Evolutionary conservation across 139 green algal genomes (phyloP), one percentile per base, ranked within the genome.

Genomic region (Chlamydomonas schloesseri): DNA sequence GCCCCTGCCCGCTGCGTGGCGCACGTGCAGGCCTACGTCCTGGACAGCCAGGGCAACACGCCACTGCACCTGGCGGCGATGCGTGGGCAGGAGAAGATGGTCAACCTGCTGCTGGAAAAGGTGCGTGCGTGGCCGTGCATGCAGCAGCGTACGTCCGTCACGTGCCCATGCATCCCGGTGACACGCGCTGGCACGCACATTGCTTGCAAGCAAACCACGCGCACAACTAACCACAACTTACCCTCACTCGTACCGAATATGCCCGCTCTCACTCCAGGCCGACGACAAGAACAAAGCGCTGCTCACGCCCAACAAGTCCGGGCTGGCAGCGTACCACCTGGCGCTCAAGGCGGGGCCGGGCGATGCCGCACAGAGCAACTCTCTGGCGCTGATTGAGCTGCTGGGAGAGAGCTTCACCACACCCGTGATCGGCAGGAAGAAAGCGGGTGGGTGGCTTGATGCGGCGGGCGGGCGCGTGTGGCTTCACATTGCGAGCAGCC

Each of bases 11-110:
- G 42, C 42, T 5, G 42, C 42, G n/a, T n/a, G n/a, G n/a, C n/a
- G n/a, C n/a, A n/a, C n/a, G n/a, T 8, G 42, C 76, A 84, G 64
- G 69, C 68, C 15, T 84, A 88, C 64, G 46, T 64, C 10, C 42
- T 80, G 36, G 89, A 92, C 70, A 55, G 5, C 14, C 87, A 92
- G 74, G 20, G 46, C 26, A 92, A 90, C 74, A 90, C 85, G 28
- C 83, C 88, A 9, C 73, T 92, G 37, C 88, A 92, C 84, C 73
- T 90, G 11, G 88, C 88, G 4, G 84, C 76, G 20, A 86, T 88
- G 80, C 71, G 76, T 42, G 89, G 89, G 34, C 84, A 89, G 58
- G 74, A 72, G 34, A 65, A 37, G 24, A 20, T 73, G 11, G 84
- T 86, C 14, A 23, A 67, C 34, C 55, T 92, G 36, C 69, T 92